Percentiles rank a stretch among this genome's conserved stretches.
Conservation (phyloP, 1,284 basidiomycete genomes). For the Tilletia walkeri region DNA sequence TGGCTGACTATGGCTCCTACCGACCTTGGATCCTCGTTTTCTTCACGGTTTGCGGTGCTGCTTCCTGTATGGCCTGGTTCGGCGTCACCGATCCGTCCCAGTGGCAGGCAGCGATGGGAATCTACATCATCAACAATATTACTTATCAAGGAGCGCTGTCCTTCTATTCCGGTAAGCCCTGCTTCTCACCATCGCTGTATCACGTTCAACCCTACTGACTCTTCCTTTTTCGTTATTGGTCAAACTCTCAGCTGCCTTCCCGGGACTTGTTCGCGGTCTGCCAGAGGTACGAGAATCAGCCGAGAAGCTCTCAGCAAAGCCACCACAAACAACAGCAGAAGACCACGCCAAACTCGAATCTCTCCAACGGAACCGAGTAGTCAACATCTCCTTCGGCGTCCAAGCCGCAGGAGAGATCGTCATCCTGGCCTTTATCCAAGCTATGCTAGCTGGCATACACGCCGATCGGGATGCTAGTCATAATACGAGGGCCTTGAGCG, state of each 20-base stretch:
- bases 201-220: too few species aligned
- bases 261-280: neutral
- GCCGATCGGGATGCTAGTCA: conserved; percentile 30
- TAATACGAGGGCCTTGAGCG: conserved; percentile 62
- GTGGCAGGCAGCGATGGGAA: conserved; percentile 70
- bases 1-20: conserved; percentile 46
- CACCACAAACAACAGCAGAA: conserved; percentile 57
- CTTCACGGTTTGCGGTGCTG: conserved; percentile 32
- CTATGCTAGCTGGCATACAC: conserved; percentile 70
- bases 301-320: neutral
- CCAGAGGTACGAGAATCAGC: conserved; percentile 10
- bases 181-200: too few species aligned
- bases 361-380: conserved; percentile 77
- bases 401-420: conserved; percentile 72
- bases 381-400: conserved; percentile 76
- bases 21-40: conserved; percentile 35
- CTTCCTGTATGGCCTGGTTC: conserved; percentile 28
- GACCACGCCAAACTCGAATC: conserved; percentile 74
- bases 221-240: too few species aligned
- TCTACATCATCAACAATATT: conserved; percentile 80
- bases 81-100: conserved; percentile 62
- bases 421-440: conserved; percentile 73
- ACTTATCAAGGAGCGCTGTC: conserved; percentile 75
- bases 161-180: conserved; percentile 68
- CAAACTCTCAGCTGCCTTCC: neutral